Evolutionary conservation across 164 flowering plant genomes (phyloP).

Genomic region (Chloranthus sessilifolius): DNA sequence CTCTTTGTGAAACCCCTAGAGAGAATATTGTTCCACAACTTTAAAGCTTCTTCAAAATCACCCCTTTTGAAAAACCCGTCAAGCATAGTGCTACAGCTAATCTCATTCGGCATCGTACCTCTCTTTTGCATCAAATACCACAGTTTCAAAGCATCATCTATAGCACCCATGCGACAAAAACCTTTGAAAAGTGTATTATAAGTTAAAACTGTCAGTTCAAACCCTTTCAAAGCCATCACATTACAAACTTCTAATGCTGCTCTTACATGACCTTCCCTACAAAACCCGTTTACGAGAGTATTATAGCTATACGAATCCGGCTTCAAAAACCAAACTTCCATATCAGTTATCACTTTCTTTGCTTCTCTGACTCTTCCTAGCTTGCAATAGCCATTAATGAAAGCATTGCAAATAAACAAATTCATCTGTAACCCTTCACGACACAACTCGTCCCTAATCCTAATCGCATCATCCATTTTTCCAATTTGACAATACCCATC

Average conservation of each 20-base stretch:
- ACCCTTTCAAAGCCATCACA: conserved; percentile 46
- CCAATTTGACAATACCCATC: conserved; percentile 67
- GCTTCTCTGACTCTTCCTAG: conserved; percentile 53
- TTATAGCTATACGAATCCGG: conserved; percentile 73
- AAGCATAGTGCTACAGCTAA: conserved; percentile 64
- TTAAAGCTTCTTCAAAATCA: conserved; percentile 44
- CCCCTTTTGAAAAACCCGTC: conserved; percentile 64
- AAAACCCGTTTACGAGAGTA: conserved; percentile 71
- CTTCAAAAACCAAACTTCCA: conserved; percentile 47
- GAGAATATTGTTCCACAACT: conserved; percentile 56
- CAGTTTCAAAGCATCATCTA: conserved; percentile 54
- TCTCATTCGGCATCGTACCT: conserved; percentile 57
- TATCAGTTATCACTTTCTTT: conserved; percentile 31
- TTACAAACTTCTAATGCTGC: conserved; percentile 60
- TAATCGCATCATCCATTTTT: conserved; percentile 66
- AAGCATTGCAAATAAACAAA: conserved; percentile 51
- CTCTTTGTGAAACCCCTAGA: conserved; percentile 47
- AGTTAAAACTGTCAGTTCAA: conserved; percentile 54
- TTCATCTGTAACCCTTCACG: conserved; percentile 56
- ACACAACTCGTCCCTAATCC: conserved; percentile 64
- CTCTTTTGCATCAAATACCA: conserved; percentile 70
- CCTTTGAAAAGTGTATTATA: conserved; percentile 85
- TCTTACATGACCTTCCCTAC: conserved; percentile 35
- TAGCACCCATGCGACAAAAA: conserved; percentile 38
- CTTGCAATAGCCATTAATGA: conserved; percentile 81